Evolutionary conservation across 2,329 filamentous ascomycete species (phyloP), one percentile per base, ranked within the genome.

Genomic region (Meredithiella fracta): DNA sequence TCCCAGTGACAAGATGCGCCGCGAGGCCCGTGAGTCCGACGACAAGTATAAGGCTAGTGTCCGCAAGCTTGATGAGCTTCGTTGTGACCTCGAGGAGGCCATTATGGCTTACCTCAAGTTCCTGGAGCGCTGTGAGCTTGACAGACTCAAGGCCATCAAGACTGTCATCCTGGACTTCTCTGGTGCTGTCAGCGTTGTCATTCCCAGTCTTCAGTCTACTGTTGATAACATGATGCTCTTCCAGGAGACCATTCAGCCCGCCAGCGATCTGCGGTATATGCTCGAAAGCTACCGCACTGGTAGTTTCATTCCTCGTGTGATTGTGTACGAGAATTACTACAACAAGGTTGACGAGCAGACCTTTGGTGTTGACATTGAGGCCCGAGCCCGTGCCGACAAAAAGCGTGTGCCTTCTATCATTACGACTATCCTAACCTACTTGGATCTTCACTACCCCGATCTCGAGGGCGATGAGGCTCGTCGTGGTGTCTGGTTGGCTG

Each of bases 201-300:
- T 98, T 60, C 94, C 92, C 17, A 94, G 86, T 65, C 73, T 98
- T 60, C 92, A 97, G 69, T 91, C 91, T 58, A 89, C 90, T 0
- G 89, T 98, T 23, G 92, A 98, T 71, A 89, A 94, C 66, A 96
- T 98, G 90, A 89, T 98, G 82, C 77, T 98, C 50, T 98, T 94
- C 71, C 92, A 98, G 68, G 92, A 98, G 73, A 97, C 92, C 0
- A 86, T 98, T n/a, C 92, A 97, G 68, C 92, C 92, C 4, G 67
- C 82, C 51, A 86, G 87, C 40, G 92, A 98, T 68, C 72, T 98
- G 62, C 80, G 92, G 60, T 98, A 97, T 67, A 77, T 98, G 59
- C 76, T 98, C 49, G 92, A 98, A 71, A 98, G 91, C 67, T 98
- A 98, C 70, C 84, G 90, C 60, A 98, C 92, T 5, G 92, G 92